Evolutionary conservation across 1,139 yeast species (phyloP).

Genomic region (Wickerhamomyces sp.): DNA sequence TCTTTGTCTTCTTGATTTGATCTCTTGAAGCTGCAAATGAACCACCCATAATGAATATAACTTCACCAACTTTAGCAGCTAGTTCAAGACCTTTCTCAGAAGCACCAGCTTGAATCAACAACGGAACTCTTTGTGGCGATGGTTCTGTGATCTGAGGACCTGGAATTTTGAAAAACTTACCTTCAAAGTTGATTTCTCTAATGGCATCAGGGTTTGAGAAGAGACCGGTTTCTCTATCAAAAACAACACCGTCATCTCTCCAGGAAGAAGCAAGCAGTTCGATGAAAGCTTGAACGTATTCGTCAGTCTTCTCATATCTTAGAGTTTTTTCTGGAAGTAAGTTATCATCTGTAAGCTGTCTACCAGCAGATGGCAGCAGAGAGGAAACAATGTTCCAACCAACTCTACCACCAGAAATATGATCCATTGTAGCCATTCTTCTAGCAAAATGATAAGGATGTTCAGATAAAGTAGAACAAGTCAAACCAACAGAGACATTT

Average conservation of each 20-base stretch:
- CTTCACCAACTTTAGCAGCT: slow-evolving; percentile 44
- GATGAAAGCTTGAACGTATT: slow-evolving; percentile 37
- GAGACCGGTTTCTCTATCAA: slow-evolving; percentile 30
- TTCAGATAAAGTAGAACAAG: slow-evolving; percentile 39
- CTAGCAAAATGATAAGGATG: slow-evolving; percentile 41
- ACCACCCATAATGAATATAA: slow-evolving; percentile 32
- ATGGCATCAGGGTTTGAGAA: slow-evolving; percentile 37
- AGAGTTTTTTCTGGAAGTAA: slow-evolving; percentile 34
- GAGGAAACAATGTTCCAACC: slow-evolving; percentile 43
- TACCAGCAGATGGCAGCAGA: slow-evolving; percentile 36
- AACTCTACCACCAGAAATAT: slow-evolving; percentile 38
- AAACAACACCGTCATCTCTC: slow-evolving; percentile 41
- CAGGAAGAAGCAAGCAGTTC: slow-evolving; percentile 38
- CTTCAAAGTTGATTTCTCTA: slow-evolving; percentile 37
- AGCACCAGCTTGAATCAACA: slow-evolving; percentile 44
- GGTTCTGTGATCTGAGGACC: slow-evolving; percentile 42
- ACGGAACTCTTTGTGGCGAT: slow-evolving; percentile 40
- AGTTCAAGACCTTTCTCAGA: slow-evolving; percentile 38
- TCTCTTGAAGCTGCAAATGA: slow-evolving; percentile 29
- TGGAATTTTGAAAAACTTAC: slow-evolving; percentile 38
- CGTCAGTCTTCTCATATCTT: slow-evolving; percentile 39
- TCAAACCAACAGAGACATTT: slow-evolving; percentile 34
- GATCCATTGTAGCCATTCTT: slow-evolving; percentile 37
- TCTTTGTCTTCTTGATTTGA: slow-evolving; percentile 30
- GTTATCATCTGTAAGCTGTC: slow-evolving; percentile 33